These are phyloP conservation scores for Myotisia sp. DNA, from an alignment of 2,329 filamentous ascomycete species.

Conservation along the genomic window DNA sequence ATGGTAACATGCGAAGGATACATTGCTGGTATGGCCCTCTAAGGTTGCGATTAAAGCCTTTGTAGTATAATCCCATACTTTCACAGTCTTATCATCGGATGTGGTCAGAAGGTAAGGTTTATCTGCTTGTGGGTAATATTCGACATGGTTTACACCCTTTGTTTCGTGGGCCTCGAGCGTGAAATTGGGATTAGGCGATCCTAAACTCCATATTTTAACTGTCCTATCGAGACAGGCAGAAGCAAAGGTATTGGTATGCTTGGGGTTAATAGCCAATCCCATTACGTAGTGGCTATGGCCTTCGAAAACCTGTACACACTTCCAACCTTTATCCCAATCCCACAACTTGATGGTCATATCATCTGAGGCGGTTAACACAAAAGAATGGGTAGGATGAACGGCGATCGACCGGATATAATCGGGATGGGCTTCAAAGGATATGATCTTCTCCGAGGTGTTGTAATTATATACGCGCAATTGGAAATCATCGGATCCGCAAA, in stretches of 20 bases:
- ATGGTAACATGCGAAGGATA: slow-evolving; percentile 96
- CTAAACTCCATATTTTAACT: slow-evolving; percentile 95
- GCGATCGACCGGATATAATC: slow-evolving; percentile 97
- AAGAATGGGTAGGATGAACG: slow-evolving; percentile 88
- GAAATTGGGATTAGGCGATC: slow-evolving; percentile 86
- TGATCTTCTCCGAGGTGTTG: slow-evolving; percentile 98
- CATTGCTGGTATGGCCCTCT: slow-evolving; percentile 94
- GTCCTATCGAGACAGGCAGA: slow-evolving; percentile 92
- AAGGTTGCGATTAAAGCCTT: slow-evolving; percentile 93
- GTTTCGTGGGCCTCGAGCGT: slow-evolving; percentile 94
- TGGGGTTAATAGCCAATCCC: slow-evolving; percentile 92
- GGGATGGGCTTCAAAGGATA: slow-evolving; percentile 89
- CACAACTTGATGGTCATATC: slow-evolving; percentile 98
- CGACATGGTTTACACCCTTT: slow-evolving; percentile 95
- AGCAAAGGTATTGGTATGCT: slow-evolving; percentile 84
- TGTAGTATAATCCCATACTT: slow-evolving; percentile 98
- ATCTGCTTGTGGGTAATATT: slow-evolving; percentile 60
- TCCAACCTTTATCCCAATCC: slow-evolving; percentile 99
- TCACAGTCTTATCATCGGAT: slow-evolving; percentile 90
- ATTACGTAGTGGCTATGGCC: slow-evolving; percentile 95
- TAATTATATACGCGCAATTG: slow-evolving; percentile 89
- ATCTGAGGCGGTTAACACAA: slow-evolving; percentile 90
- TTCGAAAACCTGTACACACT: slow-evolving; percentile 92
- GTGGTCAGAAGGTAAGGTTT: slow-evolving; percentile 86
- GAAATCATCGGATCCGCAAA: slow-evolving; percentile 90